Evolutionary conservation across 1,284 basidiomycete species (phyloP).

Genomic region (Fomitopsis schrenkii): DNA sequence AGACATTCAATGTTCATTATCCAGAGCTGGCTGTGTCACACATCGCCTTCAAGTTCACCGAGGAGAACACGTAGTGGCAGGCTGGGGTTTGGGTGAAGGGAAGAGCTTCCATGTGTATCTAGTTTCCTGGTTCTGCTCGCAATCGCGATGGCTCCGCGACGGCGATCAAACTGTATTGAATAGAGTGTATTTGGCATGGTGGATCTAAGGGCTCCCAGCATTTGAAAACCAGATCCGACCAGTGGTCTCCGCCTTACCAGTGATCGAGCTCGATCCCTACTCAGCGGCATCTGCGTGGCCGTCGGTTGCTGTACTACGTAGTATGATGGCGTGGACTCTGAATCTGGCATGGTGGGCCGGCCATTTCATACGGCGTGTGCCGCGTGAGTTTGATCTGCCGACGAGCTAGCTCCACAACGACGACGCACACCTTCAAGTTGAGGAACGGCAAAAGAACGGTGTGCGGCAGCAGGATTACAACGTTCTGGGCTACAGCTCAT

Average conservation of each 20-base stretch:
- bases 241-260: not conserved
- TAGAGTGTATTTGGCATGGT: not conserved
- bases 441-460: too few relatives aligned
- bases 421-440: too few relatives aligned
- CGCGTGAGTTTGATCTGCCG: too few relatives aligned
- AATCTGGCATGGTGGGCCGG: too few relatives aligned
- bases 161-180: not conserved
- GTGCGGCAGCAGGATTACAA: not conserved
- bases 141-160: not conserved
- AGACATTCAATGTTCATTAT: too few relatives aligned
- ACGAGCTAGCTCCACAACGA: too few relatives aligned
- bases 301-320: not conserved
- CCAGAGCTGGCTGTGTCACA: too few relatives aligned
- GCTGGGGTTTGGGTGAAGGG: too few relatives aligned
- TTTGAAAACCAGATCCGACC: not conserved
- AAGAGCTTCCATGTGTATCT: too few relatives aligned
- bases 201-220: not conserved
- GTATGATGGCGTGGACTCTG: not conserved
- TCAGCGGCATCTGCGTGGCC: not conserved
- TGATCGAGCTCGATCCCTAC: not conserved
- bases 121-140: not conserved
- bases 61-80: too few relatives aligned
- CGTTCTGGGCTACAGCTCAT: not conserved
- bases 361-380: too few relatives aligned
- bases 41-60: not conserved